phyloP scores from a whole-genome alignment of 345 rosid genomes.

The Clarkia xantiana region DNA sequence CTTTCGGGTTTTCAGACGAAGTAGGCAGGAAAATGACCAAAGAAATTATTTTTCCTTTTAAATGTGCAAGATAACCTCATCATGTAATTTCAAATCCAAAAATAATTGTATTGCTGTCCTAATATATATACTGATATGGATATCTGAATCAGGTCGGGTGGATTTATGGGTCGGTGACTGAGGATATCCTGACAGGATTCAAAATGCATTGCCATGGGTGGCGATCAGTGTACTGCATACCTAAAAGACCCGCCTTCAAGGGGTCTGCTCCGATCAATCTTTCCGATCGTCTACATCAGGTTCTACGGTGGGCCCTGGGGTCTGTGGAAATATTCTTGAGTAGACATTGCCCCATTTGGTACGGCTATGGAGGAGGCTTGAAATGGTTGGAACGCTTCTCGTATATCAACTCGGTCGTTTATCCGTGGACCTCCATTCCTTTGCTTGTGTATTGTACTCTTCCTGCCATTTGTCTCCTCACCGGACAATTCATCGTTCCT shows the following conservation, averaged over 20 bases:
- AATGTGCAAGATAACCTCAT: too few species aligned
- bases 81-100: too few species aligned
- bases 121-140: slow-evolving; percentile 1
- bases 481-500: slow-evolving; percentile 69
- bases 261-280: slow-evolving; percentile 94
- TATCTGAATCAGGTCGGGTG: slow-evolving; percentile 57
- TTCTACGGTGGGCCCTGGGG: slow-evolving; percentile 96
- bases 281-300: slow-evolving; percentile 91
- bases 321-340: slow-evolving; percentile 95
- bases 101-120: too few species aligned
- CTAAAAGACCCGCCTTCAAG: slow-evolving; percentile 76
- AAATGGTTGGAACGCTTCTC: slow-evolving; percentile 91
- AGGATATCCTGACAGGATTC: slow-evolving; percentile 89
- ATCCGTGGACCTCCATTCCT: slow-evolving; percentile 87
- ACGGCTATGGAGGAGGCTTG: slow-evolving; percentile 94
- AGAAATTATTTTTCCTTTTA: slow-evolving; percentile 1
- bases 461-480: slow-evolving; percentile 88
- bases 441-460: slow-evolving; percentile 78
- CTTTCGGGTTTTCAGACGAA: too few species aligned
- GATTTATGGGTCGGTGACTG: slow-evolving; percentile 94
- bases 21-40: too few species aligned
- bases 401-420: slow-evolving; percentile 84
- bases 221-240: slow-evolving; percentile 97
- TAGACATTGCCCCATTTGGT: slow-evolving; percentile 95
- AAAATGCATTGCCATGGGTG: slow-evolving; percentile 99